Base-by-base conservation (phyloP, 2,329 filamentous ascomycete genomes). In the Penicillium sp. region DNA sequence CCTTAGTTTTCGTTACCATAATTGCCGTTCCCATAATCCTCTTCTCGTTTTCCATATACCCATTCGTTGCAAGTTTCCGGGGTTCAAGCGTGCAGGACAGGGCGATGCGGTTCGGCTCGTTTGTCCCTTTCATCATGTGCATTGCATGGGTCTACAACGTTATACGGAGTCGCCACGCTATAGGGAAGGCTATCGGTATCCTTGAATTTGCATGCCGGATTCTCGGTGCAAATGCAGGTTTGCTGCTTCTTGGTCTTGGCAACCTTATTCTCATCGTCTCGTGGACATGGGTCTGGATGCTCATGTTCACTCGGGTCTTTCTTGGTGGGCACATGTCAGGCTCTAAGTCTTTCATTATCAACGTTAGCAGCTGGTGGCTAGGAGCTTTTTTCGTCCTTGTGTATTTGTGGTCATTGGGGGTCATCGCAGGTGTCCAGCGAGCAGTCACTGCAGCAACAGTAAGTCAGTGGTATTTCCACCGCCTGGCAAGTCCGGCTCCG, bases 381-480 rank as follows among this genome's bases (percentile, higher is more conserved):
- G 95, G 91, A n/a, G 85, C 88, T 26, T 96, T 90, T 75, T 99
- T 97, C 79, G 87, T 97, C 67, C 81, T 98, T 62, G 90, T 97
- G 82, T 98, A 97, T 77, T 88, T 98, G 69, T 99, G 95, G 95
- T 95, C 93, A 0, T 83, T 97, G 47, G 91, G 91, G 2, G 87
- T 98, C 61, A 88, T 96, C 73, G 90, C 92, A 61, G 93, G 92
- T 19, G 86, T 98, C 23, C 94, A 99, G 76, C 89, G 95, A 62
- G 90, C 92, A 23, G 95, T 93, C 17, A 97, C 94, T 15, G 94
- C 93, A 26, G 95, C 95, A 11, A 97, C 94, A 0, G 94, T 98
- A 26, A 96, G 92, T 46, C 95, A 99, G 77, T 99, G 95, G 95
- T 99, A 99, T 78, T 99, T 98, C 77, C 94, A 98, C 77, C 92